phyloP scores from a whole-genome alignment of 495 filamentous ascomycete species.

The Penicillium daleae region DNA sequence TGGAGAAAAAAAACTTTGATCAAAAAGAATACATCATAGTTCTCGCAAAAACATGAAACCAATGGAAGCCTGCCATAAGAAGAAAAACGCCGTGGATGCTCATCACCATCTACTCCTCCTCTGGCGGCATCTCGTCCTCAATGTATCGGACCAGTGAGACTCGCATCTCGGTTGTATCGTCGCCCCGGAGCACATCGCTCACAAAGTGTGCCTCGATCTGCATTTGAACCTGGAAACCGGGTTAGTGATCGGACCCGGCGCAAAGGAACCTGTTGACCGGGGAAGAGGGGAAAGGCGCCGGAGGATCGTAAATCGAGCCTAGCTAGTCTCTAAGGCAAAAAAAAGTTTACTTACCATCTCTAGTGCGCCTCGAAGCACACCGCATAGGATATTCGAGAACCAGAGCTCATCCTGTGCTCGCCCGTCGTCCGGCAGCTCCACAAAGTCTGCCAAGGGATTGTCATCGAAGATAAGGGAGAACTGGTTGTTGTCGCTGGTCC shows the following conservation, averaged over 20 bases:
- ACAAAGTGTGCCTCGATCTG: conserved; percentile 97
- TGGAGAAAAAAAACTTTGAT: not conserved
- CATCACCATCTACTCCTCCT: conserved; percentile 72
- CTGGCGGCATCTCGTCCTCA: conserved; percentile 95
- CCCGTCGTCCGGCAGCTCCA: conserved; percentile 95
- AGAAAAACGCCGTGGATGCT: conserved; percentile 25
- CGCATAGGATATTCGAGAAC: conserved; percentile 97
- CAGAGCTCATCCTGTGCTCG: conserved; percentile 95
- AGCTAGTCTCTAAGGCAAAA: not conserved
- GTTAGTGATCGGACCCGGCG: conserved; percentile 26
- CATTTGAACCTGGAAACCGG: conserved; percentile 78
- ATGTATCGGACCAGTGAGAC: conserved; percentile 92
- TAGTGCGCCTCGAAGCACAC: conserved; percentile 83
- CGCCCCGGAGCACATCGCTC: conserved; percentile 89
- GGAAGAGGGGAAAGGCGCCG: not conserved
- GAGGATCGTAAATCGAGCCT: not conserved
- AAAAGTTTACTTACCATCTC: conserved; percentile 76
- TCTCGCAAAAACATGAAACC: conserved; percentile 2
- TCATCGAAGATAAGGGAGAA: conserved; percentile 97
- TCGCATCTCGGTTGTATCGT: conserved; percentile 97
- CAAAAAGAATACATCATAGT: conserved; percentile 2
- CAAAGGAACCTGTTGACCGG: conserved; percentile 14
- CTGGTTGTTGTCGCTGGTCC: conserved; percentile 93
- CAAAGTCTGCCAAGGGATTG: conserved; percentile 95
- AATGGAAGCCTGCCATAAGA: conserved; percentile 10